Evolutionary conservation across 1,284 basidiomycete species (phyloP).

Genomic region (Ceratobasidium sp.): DNA sequence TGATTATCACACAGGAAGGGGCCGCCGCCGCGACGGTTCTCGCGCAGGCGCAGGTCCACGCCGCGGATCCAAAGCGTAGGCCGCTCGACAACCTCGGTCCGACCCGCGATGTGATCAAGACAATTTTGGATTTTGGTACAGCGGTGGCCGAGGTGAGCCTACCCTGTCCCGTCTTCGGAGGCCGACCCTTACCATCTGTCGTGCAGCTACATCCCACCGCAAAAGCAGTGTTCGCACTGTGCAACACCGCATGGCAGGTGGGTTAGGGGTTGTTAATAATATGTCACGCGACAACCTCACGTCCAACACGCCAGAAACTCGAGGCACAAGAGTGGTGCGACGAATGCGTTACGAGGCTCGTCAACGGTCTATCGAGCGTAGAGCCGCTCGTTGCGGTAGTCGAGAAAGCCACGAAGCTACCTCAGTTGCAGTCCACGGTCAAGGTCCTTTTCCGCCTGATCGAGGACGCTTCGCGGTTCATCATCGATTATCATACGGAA

Average conservation of each 20-base stretch:
- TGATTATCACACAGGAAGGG: too few species aligned
- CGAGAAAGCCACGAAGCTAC: background rate
- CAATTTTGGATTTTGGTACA: background rate
- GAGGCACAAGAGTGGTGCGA: background rate
- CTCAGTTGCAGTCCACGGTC: background rate
- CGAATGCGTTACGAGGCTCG: background rate
- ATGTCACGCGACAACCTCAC: too few species aligned
- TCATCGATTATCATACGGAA: background rate
- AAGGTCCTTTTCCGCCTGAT: background rate
- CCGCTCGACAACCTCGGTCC: background rate
- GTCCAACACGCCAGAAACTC: background rate
- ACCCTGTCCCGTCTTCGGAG: too few species aligned
- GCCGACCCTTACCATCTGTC: too few species aligned
- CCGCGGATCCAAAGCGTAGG: background rate
- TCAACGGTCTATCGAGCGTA: background rate
- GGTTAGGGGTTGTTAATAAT: too few species aligned
- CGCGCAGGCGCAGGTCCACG: background rate
- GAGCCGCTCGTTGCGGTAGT: background rate
- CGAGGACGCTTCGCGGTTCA: slow-evolving; percentile 1
- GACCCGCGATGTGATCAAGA: background rate
- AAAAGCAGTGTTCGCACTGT: too few species aligned
- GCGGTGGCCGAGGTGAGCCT: background rate
- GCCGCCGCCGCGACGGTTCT: too few species aligned
- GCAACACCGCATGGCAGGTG: too few species aligned
- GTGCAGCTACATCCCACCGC: background rate